Evolutionary conservation across 1,139 yeast genomes (phyloP).

Genomic region (Taphrina confusa): DNA sequence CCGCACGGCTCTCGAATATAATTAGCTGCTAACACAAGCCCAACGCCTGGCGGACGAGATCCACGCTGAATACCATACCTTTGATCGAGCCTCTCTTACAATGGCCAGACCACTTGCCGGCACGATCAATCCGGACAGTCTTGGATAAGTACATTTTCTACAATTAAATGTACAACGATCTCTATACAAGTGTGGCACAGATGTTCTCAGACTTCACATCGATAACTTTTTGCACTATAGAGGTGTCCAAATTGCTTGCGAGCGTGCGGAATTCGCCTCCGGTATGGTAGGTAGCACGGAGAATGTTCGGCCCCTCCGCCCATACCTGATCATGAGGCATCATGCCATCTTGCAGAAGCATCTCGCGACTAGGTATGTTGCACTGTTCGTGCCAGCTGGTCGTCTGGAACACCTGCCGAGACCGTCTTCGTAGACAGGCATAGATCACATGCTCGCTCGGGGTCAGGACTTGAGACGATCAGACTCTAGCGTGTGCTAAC

Average conservation of each 20-base stretch:
- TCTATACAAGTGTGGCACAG: background rate
- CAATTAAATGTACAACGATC: too few relatives aligned
- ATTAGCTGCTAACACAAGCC: slow-evolving; percentile 8
- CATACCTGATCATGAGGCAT: background rate
- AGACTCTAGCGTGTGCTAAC: too few relatives aligned
- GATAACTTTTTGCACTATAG: too few relatives aligned
- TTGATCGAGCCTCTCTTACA: background rate
- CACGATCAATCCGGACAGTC: background rate
- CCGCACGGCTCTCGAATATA: slow-evolving; percentile 10
- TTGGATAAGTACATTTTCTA: background rate
- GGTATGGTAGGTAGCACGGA: background rate
- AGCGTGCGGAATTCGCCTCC: slow-evolving; percentile 5
- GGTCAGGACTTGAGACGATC: too few relatives aligned
- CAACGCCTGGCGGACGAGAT: background rate
- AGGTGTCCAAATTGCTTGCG: too few relatives aligned
- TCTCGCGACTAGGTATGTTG: too few relatives aligned
- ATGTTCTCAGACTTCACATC: too few relatives aligned
- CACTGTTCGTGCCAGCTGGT: too few relatives aligned
- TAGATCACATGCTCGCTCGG: too few relatives aligned
- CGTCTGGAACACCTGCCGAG: too few relatives aligned
- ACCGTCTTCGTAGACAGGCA: too few relatives aligned
- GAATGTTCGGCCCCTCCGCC: background rate
- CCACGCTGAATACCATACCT: slow-evolving; percentile 4
- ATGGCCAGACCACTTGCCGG: background rate
- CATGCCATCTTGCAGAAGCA: too few relatives aligned